Evolutionary conservation across 2,329 filamentous ascomycete species (phyloP).

Genomic region (Ophiocordyceps camponoti-saundersi): DNA sequence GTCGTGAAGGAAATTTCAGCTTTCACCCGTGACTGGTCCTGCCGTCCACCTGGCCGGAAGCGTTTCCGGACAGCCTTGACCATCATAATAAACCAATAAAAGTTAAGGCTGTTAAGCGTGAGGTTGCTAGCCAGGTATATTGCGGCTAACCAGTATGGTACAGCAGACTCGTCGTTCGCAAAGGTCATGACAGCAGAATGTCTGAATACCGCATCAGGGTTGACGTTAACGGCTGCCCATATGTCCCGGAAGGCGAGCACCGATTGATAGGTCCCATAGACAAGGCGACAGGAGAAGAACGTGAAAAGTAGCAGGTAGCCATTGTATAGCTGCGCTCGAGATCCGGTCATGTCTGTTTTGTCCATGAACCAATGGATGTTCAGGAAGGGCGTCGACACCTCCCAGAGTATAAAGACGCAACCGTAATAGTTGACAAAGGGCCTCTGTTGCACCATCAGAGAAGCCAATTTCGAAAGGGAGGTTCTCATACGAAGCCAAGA

Average conservation of each 20-base stretch:
- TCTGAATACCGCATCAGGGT: conserved; percentile 14
- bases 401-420: conserved; percentile 69
- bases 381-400: conserved; percentile 69
- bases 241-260: conserved; percentile 54
- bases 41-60: conserved; percentile 33
- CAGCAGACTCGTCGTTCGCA: conserved; percentile 26
- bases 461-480: not conserved
- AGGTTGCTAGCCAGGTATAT: conserved; percentile 56
- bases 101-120: conserved; percentile 59
- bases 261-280: conserved; percentile 64
- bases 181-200: conserved; percentile 19
- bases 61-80: conserved; percentile 61
- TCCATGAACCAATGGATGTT: conserved; percentile 91
- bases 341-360: conserved; percentile 67
- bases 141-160: conserved; percentile 54
- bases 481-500: conserved; percentile 56
- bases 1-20: not conserved
- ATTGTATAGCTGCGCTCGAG: conserved; percentile 58
- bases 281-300: conserved; percentile 61
- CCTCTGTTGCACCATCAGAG: conserved; percentile 30
- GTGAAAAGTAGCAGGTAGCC: conserved; percentile 53
- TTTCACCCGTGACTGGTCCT: not conserved
- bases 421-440: conserved; percentile 77
- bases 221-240: conserved; percentile 29
- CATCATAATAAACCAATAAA: conserved; percentile 83